phyloP scores from a whole-genome alignment of 768 basidiomycete species.

The Russula olivacea region DNA sequence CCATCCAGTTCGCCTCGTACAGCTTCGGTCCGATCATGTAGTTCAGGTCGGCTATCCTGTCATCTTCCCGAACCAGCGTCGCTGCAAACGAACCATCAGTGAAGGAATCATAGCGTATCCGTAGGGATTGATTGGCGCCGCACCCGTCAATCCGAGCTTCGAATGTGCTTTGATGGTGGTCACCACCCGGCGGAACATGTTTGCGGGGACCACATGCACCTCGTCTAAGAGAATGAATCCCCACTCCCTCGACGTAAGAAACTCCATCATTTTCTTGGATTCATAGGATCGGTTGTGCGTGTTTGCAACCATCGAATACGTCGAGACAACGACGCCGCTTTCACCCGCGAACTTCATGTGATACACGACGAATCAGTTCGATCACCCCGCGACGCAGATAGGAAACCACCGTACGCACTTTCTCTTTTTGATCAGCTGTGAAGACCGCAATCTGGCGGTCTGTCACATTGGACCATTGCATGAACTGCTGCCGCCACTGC shows the following conservation, averaged over 20 bases:
- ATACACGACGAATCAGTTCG: constrained; percentile 13
- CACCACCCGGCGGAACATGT: constrained; percentile 96
- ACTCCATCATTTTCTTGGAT: constrained; percentile 99
- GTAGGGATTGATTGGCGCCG: constrained; percentile 26
- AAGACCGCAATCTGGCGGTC: constrained; percentile 96
- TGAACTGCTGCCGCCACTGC: constrained; percentile 99
- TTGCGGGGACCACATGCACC: constrained; percentile 97
- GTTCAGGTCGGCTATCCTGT: constrained; percentile 97
- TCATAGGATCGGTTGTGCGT: constrained; percentile 98
- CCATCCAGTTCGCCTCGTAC: constrained; percentile 99
- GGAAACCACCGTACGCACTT: constrained; percentile 42
- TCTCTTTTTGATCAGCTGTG: constrained; percentile 96
- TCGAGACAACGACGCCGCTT: constrained; percentile 96
- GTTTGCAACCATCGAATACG: constrained; percentile 99
- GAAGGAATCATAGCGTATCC: constrained; percentile 1
- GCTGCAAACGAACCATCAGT: constrained; percentile 43
- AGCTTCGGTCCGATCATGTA: constrained; percentile 99
- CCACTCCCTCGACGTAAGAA: constrained; percentile 97
- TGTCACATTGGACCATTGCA: constrained; percentile 97
- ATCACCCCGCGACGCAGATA: constrained; percentile 17
- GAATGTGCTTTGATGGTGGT: constrained; percentile 99
- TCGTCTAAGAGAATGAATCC: constrained; percentile 97
- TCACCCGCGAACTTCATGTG: constrained; percentile 81
- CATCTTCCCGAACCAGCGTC: constrained; percentile 96
- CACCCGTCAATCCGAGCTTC: constrained; percentile 94